Conservation (phyloP, 352 stramenopile species). For the Halophytophthora polymorphica region DNA sequence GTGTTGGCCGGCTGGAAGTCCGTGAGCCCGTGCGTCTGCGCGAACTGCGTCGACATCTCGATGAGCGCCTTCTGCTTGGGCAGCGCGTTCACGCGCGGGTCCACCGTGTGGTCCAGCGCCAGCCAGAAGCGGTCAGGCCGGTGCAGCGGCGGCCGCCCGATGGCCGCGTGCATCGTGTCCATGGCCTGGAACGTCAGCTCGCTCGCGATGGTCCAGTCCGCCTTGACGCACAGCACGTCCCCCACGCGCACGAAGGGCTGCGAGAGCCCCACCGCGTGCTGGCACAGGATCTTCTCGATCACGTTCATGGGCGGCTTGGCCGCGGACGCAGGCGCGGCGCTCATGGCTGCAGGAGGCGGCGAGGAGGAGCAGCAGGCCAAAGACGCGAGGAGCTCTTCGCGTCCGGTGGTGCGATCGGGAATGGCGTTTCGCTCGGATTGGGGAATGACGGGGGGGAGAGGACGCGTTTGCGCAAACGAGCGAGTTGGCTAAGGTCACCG, state of each 20-base stretch:
- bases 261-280: constrained; percentile 70
- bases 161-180: constrained; percentile 87
- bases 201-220: constrained; percentile 78
- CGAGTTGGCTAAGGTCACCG: not conserved
- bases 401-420: constrained; percentile 21
- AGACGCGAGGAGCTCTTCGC: not conserved
- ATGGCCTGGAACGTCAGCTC: constrained; percentile 90
- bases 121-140: constrained; percentile 86
- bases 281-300: constrained; percentile 80
- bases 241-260: constrained; percentile 56
- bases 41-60: constrained; percentile 78
- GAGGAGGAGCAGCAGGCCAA: not conserved
- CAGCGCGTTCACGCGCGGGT: constrained; percentile 79
- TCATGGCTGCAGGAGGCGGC: not conserved
- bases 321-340: not conserved
- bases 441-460: constrained; percentile 7
- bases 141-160: constrained; percentile 79
- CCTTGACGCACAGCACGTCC: constrained; percentile 84
- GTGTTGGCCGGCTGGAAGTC: constrained; percentile 86
- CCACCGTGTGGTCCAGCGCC: constrained; percentile 80
- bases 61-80: constrained; percentile 86
- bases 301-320: constrained; percentile 69
- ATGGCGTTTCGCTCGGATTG: too few species aligned
- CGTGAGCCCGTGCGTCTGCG: constrained; percentile 67
- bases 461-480: not conserved